phyloP scores from a whole-genome alignment of 192 early-diverging fungal genomes.

The Gigaspora rosea region DNA sequence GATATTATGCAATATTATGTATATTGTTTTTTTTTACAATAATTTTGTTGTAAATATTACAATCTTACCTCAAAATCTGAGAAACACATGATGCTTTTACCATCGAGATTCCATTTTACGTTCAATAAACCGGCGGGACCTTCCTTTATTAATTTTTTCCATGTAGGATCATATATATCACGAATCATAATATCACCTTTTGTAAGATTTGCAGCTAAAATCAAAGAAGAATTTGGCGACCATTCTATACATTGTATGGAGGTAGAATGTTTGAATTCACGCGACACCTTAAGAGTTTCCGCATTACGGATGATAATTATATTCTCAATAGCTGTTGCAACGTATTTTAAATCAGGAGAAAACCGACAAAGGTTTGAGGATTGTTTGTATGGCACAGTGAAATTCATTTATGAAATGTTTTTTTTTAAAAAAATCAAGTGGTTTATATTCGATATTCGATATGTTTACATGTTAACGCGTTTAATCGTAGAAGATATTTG shows the following conservation, averaged over 20 bases:
- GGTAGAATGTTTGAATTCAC: too few relatives aligned
- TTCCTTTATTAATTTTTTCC: conserved; percentile 58
- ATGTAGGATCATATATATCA: conserved; percentile 58
- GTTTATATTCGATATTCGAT: too few relatives aligned
- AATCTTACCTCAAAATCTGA: conserved; percentile 31
- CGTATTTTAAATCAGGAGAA: conserved; percentile 62
- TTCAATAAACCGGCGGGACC: conserved; percentile 45
- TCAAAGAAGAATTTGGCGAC: conserved; percentile 65
- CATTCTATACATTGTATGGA: conserved; percentile 51
- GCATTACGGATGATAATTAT: conserved; percentile 73
- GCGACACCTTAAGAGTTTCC: conserved; percentile 43
- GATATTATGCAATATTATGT: conserved; percentile 20
- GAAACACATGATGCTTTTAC: conserved; percentile 9
- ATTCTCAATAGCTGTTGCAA: conserved; percentile 69
- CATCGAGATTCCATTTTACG: conserved; percentile 30
- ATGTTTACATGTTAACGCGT: too few relatives aligned
- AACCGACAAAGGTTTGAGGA: conserved; percentile 54
- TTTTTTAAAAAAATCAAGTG: not conserved
- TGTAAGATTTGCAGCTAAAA: conserved; percentile 55
- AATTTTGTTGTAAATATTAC: not conserved
- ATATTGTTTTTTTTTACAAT: not conserved
- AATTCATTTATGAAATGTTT: conserved; percentile 51
- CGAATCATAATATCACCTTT: conserved; percentile 55
- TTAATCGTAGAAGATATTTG: too few relatives aligned
- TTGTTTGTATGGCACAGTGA: conserved; percentile 71